phyloP scores from a whole-genome alignment of 2,329 filamentous ascomycete genomes.

The Aspergillus sp. region DNA sequence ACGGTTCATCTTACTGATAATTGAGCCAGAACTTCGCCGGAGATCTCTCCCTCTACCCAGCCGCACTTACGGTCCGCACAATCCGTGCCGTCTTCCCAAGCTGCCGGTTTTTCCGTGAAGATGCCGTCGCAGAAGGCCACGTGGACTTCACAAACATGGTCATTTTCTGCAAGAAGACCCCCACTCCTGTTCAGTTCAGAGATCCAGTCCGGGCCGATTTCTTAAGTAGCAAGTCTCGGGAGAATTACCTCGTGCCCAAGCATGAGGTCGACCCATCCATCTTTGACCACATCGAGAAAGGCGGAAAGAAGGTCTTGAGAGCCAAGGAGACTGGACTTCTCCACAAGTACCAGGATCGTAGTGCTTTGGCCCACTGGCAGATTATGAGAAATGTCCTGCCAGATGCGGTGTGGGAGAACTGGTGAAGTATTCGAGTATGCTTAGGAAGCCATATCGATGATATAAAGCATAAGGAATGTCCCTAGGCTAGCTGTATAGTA shows the following conservation, averaged over 20 bases:
- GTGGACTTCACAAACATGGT: slow-evolving; percentile 93
- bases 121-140: slow-evolving; percentile 49
- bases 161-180: slow-evolving; percentile 76
- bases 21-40: slow-evolving; percentile 80
- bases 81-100: slow-evolving; percentile 78
- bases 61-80: slow-evolving; percentile 74
- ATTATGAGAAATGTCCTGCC: slow-evolving; percentile 88
- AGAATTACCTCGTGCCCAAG: slow-evolving; percentile 66
- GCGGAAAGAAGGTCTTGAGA: slow-evolving; percentile 35
- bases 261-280: slow-evolving; percentile 57
- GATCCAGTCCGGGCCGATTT: slow-evolving; percentile 60
- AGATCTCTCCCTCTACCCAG: slow-evolving; percentile 71
- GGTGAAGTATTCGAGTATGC: slow-evolving; percentile 45
- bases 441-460: too few species aligned
- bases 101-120: slow-evolving; percentile 87
- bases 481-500: too few species aligned
- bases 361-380: slow-evolving; percentile 80
- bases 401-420: slow-evolving; percentile 75
- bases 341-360: slow-evolving; percentile 66
- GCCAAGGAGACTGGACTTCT: slow-evolving; percentile 60
- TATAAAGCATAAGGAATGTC: too few species aligned
- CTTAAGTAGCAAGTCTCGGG: slow-evolving; percentile 65
- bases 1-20: slow-evolving; percentile 6
- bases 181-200: slow-evolving; percentile 59
- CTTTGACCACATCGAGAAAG: slow-evolving; percentile 39